These are phyloP conservation scores for Diaporthe eres DNA, from an alignment of 2,329 filamentous ascomycete species.

Conservation along the genomic window DNA sequence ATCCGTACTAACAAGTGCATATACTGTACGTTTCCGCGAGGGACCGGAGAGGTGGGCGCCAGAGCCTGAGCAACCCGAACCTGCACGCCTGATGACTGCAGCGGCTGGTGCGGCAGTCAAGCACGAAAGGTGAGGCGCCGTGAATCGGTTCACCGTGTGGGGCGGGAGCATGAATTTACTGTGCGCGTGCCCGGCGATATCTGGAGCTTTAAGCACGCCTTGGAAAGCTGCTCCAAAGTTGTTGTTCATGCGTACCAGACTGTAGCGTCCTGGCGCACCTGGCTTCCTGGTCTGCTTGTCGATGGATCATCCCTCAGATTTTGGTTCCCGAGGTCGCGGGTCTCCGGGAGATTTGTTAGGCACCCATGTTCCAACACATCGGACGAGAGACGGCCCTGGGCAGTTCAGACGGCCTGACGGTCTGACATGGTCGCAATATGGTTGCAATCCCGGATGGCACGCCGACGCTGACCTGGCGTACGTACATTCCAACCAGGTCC, in stretches of 20 bases:
- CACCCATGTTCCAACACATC: conserved; percentile 23
- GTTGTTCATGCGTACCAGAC: conserved; percentile 19
- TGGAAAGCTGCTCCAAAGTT: background rate
- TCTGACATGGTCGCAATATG: background rate
- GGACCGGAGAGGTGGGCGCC: conserved; percentile 28
- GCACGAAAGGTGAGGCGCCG: conserved; percentile 11
- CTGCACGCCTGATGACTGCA: conserved; percentile 11
- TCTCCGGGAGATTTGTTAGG: conserved; percentile 28
- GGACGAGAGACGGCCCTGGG: background rate
- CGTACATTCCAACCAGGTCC: background rate
- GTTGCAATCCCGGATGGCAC: conserved; percentile 25
- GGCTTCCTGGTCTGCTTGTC: background rate
- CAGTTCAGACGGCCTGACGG: background rate
- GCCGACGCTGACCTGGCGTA: conserved; percentile 10
- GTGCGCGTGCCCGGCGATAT: conserved; percentile 27
- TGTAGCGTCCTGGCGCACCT: background rate
- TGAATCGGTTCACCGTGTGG: conserved; percentile 23
- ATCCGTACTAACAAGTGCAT: conserved; percentile 26
- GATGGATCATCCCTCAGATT: conserved; percentile 10
- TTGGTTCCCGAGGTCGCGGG: conserved; percentile 29
- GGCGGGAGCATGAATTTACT: conserved; percentile 15
- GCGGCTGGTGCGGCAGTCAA: conserved; percentile 24
- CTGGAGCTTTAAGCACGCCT: conserved; percentile 25
- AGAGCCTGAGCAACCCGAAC: conserved; percentile 22
- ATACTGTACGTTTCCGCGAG: conserved; percentile 1